phyloP scores from a whole-genome alignment of 192 early-diverging fungal species.

The Backusella luteola region DNA sequence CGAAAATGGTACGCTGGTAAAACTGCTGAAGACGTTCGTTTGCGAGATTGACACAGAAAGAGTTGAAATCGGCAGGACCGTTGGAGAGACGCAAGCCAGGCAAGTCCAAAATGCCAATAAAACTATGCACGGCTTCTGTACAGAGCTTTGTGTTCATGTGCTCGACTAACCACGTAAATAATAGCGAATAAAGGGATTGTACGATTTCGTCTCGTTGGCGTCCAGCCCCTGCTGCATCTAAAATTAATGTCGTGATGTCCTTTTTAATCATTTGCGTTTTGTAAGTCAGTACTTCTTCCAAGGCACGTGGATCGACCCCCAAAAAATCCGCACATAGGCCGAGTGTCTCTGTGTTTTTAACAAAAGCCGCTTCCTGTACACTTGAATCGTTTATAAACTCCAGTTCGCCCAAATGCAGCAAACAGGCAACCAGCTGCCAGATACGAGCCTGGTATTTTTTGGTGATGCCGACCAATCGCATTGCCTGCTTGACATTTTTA shows the following conservation, averaged over 20 bases:
- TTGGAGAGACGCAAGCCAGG: conserved; percentile 63
- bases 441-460: conserved; percentile 81
- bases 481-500: conserved; percentile 66
- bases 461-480: conserved; percentile 85
- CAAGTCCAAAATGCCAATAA: conserved; percentile 85
- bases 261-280: conserved; percentile 81
- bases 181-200: conserved; percentile 74
- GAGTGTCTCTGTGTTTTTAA: conserved; percentile 74
- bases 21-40: conserved; percentile 88
- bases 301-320: conserved; percentile 66
- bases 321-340: conserved; percentile 81
- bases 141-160: conserved; percentile 82
- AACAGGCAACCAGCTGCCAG: conserved; percentile 79
- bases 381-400: conserved; percentile 74
- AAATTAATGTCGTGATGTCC: conserved; percentile 79
- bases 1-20: conserved; percentile 68
- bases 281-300: conserved; percentile 79
- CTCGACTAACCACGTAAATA: conserved; percentile 85
- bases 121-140: conserved; percentile 63
- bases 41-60: conserved; percentile 58
- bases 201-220: conserved; percentile 73
- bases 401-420: conserved; percentile 87
- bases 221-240: conserved; percentile 69
- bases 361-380: conserved; percentile 69
- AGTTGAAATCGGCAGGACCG: conserved; percentile 59